Conservation (phyloP, 345 rosid genomes). For the Hevea brasiliensis region DNA sequence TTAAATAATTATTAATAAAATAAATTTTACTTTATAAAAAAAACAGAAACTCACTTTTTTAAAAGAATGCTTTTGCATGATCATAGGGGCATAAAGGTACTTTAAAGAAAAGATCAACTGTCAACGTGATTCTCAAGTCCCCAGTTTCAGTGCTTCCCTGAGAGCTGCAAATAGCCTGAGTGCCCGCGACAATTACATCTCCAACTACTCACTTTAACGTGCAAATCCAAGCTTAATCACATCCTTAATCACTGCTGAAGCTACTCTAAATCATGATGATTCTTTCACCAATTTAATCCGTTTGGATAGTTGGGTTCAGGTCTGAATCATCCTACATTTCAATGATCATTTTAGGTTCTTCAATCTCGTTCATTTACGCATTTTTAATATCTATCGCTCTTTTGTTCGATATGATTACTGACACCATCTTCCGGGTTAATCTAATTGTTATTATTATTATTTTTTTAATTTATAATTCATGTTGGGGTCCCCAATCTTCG, state of each 20-base stretch:
- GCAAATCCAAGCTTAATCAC: not conserved
- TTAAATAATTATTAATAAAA: too few relatives aligned
- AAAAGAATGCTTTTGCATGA: not conserved
- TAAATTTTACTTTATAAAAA: too few relatives aligned
- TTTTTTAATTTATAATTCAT: not conserved
- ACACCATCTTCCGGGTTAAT: not conserved
- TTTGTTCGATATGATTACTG: not conserved
- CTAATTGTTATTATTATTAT: not conserved
- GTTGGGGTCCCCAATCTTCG: too few relatives aligned
- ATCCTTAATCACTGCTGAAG: not conserved
- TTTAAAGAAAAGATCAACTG: not conserved
- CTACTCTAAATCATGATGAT: too few relatives aligned
- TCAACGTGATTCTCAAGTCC: not conserved
- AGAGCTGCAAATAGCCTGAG: slow-evolving; percentile 10
- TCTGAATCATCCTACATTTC: not conserved
- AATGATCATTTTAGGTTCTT: not conserved
- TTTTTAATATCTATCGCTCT: not conserved
- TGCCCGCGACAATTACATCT: slow-evolving; percentile 7
- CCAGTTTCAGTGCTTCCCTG: not conserved
- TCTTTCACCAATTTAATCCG: not conserved
- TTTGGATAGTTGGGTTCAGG: not conserved
- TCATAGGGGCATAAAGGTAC: not conserved
- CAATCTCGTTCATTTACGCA: not conserved
- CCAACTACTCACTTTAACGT: not conserved
- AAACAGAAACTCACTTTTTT: too few relatives aligned